phyloP scores from a whole-genome alignment of 495 filamentous ascomycete species.

The Cercophora samala region DNA sequence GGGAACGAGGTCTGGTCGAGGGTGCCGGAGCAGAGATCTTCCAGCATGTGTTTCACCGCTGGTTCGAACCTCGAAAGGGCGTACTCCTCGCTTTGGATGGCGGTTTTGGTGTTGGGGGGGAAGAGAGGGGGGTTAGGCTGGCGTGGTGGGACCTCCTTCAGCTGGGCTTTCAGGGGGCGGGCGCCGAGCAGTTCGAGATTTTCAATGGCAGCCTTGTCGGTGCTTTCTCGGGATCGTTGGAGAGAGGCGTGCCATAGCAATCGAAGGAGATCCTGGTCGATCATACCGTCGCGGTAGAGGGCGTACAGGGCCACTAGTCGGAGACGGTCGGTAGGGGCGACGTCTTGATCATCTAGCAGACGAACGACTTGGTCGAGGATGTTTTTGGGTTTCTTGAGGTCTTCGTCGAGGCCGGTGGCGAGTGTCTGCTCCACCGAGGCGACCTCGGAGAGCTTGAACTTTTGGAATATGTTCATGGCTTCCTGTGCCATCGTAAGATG shows the following conservation, averaged over 20 bases:
- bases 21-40: slow-evolving; percentile 62
- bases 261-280: slow-evolving; percentile 78
- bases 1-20: slow-evolving; percentile 74
- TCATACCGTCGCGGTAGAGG: slow-evolving; percentile 82
- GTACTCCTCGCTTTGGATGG: slow-evolving; percentile 58
- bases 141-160: slow-evolving; percentile 65
- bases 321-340: slow-evolving; percentile 68
- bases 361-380: slow-evolving; percentile 81
- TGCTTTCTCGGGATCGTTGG: slow-evolving; percentile 47
- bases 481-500: slow-evolving; percentile 98
- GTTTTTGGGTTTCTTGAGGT: slow-evolving; percentile 85
- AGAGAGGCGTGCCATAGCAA: slow-evolving; percentile 81
- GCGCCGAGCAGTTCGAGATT: slow-evolving; percentile 84
- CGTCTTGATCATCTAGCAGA: slow-evolving; percentile 73
- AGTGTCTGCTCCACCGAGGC: slow-evolving; percentile 80
- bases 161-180: slow-evolving; percentile 57
- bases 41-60: slow-evolving; percentile 73
- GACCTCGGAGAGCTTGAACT: slow-evolving; percentile 78
- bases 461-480: slow-evolving; percentile 88
- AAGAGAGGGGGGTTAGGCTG: slow-evolving; percentile 65
- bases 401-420: slow-evolving; percentile 90
- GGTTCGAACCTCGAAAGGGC: slow-evolving; percentile 67
- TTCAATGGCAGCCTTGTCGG: slow-evolving; percentile 64
- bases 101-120: slow-evolving; percentile 53
- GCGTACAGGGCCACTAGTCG: slow-evolving; percentile 82